Conservation (phyloP, 768 basidiomycete genomes). For the Mrakia hoshinonis region DNA sequence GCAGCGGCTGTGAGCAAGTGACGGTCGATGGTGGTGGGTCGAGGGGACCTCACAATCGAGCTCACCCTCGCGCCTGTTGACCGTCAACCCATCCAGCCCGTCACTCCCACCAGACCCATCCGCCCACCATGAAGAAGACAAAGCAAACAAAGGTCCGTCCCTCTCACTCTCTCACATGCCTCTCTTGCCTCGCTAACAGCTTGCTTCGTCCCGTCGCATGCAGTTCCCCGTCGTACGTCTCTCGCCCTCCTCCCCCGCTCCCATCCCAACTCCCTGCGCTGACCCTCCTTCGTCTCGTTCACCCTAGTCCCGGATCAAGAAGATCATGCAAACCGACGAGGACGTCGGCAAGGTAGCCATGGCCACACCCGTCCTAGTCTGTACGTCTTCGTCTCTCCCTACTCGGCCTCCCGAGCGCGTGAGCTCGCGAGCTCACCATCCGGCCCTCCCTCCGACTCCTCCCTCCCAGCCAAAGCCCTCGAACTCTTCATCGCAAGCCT, state of each 20-base stretch:
- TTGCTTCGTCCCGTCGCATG: not conserved
- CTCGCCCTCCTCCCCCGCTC: not conserved
- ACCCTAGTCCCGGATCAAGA: slow-evolving; percentile 85
- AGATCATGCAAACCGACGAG: slow-evolving; percentile 99
- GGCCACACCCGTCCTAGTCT: slow-evolving; percentile 91
- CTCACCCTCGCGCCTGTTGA: not conserved
- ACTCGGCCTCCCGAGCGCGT: not conserved
- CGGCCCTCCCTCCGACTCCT: not conserved
- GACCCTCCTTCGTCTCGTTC: not conserved
- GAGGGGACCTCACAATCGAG: too few relatives aligned
- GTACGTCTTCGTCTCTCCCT: slow-evolving; percentile 48
- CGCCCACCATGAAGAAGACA: slow-evolving; percentile 23
- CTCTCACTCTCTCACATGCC: not conserved
- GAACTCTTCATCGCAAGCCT: slow-evolving; percentile 83
- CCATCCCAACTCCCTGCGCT: not conserved
- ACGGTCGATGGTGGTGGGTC: too few relatives aligned
- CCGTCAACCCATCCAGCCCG: not conserved
- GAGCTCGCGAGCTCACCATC: not conserved
- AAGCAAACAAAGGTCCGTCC: slow-evolving; percentile 23
- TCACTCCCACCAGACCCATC: not conserved
- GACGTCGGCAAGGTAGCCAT: slow-evolving; percentile 97
- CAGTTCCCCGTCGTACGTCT: slow-evolving; percentile 28
- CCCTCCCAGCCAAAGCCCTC: slow-evolving; percentile 72
- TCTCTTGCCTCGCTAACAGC: not conserved
- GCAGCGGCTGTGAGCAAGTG: too few relatives aligned